Conservation (phyloP, 2,329 filamentous ascomycete species). For the Chaetomiaceae sp. region DNA sequence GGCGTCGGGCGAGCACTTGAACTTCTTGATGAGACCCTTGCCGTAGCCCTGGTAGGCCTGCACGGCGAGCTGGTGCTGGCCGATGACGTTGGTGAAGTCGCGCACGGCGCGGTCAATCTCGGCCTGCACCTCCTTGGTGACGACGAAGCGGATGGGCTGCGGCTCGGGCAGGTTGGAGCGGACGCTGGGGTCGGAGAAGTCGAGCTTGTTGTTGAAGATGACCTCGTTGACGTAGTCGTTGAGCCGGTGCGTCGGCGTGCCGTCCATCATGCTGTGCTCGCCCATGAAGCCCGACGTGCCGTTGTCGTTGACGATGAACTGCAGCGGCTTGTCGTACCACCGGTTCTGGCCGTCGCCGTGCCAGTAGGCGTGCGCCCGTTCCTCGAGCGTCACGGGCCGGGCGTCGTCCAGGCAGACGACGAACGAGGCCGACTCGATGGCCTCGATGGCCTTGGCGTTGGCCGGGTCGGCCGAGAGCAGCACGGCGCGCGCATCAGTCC, state of each 20-base stretch:
- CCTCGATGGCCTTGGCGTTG: conserved; percentile 73
- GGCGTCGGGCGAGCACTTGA: conserved; percentile 95
- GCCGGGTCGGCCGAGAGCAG: conserved; percentile 71
- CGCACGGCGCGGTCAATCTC: conserved; percentile 74
- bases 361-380: conserved; percentile 96
- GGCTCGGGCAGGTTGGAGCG: conserved; percentile 85
- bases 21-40: conserved; percentile 98
- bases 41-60: conserved; percentile 97
- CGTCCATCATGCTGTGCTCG: conserved; percentile 99
- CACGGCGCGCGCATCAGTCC: conserved; percentile 75
- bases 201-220: conserved; percentile 92
- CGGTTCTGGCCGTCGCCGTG: conserved; percentile 93
- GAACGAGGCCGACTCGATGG: conserved; percentile 86
- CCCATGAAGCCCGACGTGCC: conserved; percentile 96
- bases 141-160: conserved; percentile 68
- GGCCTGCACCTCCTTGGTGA: conserved; percentile 67
- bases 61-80: conserved; percentile 83
- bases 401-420: conserved; percentile 91
- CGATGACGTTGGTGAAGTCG: conserved; percentile 79
- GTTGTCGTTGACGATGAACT: conserved; percentile 98
- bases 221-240: conserved; percentile 92
- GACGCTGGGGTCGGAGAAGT: conserved; percentile 72
- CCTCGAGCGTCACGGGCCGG: conserved; percentile 85
- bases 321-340: conserved; percentile 96
- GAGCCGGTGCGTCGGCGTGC: conserved; percentile 91